Percentiles rank a stretch among this genome's conserved stretches.
These are phyloP conservation scores for Mortierella alpina DNA, from an alignment of 192 early-diverging fungal species.

Conservation along the genomic window DNA sequence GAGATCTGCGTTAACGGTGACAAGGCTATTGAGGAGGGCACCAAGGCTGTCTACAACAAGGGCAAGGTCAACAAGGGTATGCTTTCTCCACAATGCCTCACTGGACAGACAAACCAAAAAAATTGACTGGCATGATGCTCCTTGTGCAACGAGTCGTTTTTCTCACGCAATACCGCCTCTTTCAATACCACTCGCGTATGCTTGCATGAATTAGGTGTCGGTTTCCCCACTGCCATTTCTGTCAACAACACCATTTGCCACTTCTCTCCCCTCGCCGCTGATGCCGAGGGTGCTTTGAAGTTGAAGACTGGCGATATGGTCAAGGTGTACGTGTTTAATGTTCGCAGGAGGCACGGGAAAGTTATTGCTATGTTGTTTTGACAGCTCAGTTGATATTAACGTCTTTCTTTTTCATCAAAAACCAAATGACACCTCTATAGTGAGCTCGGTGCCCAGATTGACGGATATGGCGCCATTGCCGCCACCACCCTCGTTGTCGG, in stretches of 20 bases:
- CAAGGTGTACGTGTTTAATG: slow-evolving; percentile 75
- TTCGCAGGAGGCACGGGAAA: background rate
- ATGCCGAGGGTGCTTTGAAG: slow-evolving; percentile 64
- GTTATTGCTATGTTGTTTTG: background rate
- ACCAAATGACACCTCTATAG: slow-evolving; percentile 29
- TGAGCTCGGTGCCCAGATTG: slow-evolving; percentile 91
- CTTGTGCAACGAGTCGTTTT: background rate
- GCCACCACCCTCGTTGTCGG: slow-evolving; percentile 90
- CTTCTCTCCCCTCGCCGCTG: slow-evolving; percentile 84
- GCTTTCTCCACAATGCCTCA: background rate
- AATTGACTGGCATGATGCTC: background rate
- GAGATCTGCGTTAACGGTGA: slow-evolving; percentile 93
- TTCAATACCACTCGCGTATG: background rate
- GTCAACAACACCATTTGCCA: slow-evolving; percentile 88
- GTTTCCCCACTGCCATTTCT: slow-evolving; percentile 89
- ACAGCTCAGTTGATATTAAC: background rate
- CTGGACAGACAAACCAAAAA: background rate
- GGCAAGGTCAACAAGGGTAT: slow-evolving; percentile 78
- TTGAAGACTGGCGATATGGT: slow-evolving; percentile 89
- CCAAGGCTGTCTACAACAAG: slow-evolving; percentile 86
- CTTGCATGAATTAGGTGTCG: slow-evolving; percentile 66
- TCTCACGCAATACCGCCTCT: background rate
- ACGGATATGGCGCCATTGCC: slow-evolving; percentile 86
- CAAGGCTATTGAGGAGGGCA: slow-evolving; percentile 78
- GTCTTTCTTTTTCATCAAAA: background rate